Conservation (phyloP, 2,329 filamentous ascomycete genomes). For the Mariannaea elegans region DNA sequence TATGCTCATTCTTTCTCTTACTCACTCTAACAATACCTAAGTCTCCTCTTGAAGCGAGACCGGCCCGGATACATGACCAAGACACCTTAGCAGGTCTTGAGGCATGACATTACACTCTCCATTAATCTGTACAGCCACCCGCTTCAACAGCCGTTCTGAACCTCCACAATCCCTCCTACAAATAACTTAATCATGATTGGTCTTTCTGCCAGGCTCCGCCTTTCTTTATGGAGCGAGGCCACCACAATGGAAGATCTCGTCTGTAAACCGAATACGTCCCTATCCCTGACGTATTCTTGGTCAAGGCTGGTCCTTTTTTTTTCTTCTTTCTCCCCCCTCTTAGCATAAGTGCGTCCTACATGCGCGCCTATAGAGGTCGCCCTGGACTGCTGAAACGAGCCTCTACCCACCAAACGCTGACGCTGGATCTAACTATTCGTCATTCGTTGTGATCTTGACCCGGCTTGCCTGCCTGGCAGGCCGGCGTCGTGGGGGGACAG, state of each 20-base stretch:
- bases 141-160: slow-evolving; percentile 19
- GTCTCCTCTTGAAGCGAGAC: not conserved
- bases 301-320: too few species aligned
- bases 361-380: slow-evolving; percentile 27
- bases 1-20: not conserved
- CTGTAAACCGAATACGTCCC: slow-evolving; percentile 31
- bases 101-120: too few species aligned
- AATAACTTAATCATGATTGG: slow-evolving; percentile 36
- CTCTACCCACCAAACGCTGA: slow-evolving; percentile 13
- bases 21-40: not conserved
- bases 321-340: too few species aligned
- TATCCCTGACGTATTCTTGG: slow-evolving; percentile 27
- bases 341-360: slow-evolving; percentile 25
- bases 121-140: slow-evolving; percentile 20
- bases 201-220: slow-evolving; percentile 1
- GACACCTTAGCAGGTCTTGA: too few species aligned
- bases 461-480: slow-evolving; percentile 28
- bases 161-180: slow-evolving; percentile 12
- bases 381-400: slow-evolving; percentile 22
- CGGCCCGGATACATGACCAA: not conserved
- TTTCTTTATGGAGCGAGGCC: not conserved
- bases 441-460: slow-evolving; percentile 28
- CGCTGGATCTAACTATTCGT: too few species aligned
- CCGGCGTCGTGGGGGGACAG: slow-evolving; percentile 29
- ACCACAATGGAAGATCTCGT: not conserved